Evolutionary conservation across 2,329 filamentous ascomycete genomes (phyloP).

Genomic region (Lomentospora prolificans): DNA sequence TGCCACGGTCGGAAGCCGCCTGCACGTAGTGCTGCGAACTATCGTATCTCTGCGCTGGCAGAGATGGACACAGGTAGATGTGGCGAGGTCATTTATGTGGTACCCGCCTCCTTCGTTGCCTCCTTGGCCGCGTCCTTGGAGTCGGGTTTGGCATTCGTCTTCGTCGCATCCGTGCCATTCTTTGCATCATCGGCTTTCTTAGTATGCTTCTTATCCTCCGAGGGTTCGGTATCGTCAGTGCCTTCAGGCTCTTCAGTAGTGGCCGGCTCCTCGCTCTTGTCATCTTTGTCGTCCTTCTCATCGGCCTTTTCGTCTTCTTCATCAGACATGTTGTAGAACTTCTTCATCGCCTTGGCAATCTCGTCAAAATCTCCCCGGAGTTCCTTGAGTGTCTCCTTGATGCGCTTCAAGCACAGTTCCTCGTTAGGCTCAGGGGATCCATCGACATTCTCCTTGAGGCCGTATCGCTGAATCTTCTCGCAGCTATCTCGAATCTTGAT

Average conservation of each 20-base stretch:
- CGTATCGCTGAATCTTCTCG: constrained; percentile 93
- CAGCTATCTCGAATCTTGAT: constrained; percentile 86
- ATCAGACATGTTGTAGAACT: constrained; percentile 42
- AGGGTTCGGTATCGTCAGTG: constrained; percentile 3
- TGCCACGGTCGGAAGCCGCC: background rate
- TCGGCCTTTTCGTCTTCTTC: constrained; percentile 9
- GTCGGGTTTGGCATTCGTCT: background rate
- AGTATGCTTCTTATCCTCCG: constrained; percentile 3
- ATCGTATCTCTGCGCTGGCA: background rate
- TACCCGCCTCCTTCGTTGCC: constrained; percentile 1
- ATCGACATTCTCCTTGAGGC: constrained; percentile 70
- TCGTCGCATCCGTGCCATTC: background rate
- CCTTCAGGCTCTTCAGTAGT: constrained; percentile 2
- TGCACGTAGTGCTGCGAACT: background rate
- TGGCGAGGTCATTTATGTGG: background rate
- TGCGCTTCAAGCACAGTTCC: constrained; percentile 57
- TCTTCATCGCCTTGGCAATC: constrained; percentile 58
- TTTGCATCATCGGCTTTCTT: background rate
- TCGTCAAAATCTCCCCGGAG: constrained; percentile 71
- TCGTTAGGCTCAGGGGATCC: constrained; percentile 59
- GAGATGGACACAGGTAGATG: too few species aligned
- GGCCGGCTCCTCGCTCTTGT: background rate
- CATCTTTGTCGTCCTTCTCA: constrained; percentile 9
- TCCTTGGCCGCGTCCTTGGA: background rate
- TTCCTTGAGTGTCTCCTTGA: constrained; percentile 57